Base-by-base conservation (phyloP, 257 asterid species). In the Gardenia jasminoides region DNA sequence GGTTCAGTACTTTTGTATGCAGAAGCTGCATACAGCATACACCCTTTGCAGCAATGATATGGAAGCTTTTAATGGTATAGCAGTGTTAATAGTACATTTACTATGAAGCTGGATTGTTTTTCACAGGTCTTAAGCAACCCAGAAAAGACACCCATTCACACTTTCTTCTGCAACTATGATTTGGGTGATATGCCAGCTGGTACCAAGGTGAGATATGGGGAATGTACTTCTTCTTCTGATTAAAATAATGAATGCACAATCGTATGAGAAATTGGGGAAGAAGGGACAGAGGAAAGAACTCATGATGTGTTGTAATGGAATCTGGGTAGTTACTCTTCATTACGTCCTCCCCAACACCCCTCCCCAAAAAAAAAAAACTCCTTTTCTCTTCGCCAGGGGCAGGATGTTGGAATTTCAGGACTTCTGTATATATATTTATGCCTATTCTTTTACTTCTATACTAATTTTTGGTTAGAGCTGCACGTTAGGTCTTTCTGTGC, bases 131-230 rank as follows among this genome's bases (percentile, higher is more conserved):
- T 93, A 79, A 93, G 97, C 90, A 93, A 93, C 82, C 97, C 97
- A 15, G 97, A 93, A 85, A 91, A 87, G 87, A 93, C 97, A 67
- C 97, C 97, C 48, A 72, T 93, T 11, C 97, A 93, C 77, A 88
- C 97, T 54, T 91, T 86, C 90, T 88, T 91, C 58, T 93, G 97
- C 82, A 88, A 85, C 79, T 93, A 93, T 59, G 95, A 93, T 79
- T 87, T 93, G 79, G 92, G 92, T 83, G 97, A 93, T 80, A 93
- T 93, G 97, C 97, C 97, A 44, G 88, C 89, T 71, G 97, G 97
- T 76, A 89, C 95, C 56, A 93, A 93, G 95, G 97, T 91, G 77
- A 81, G 88, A 76, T 68, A 46, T 76, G 52, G 17, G 43, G 68
- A 54, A 67, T 67, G 62, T 59, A 31, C 48, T 54, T 78, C 62